Conservation (phyloP, 768 basidiomycete species). For the Punctularia strigosozonata region DNA sequence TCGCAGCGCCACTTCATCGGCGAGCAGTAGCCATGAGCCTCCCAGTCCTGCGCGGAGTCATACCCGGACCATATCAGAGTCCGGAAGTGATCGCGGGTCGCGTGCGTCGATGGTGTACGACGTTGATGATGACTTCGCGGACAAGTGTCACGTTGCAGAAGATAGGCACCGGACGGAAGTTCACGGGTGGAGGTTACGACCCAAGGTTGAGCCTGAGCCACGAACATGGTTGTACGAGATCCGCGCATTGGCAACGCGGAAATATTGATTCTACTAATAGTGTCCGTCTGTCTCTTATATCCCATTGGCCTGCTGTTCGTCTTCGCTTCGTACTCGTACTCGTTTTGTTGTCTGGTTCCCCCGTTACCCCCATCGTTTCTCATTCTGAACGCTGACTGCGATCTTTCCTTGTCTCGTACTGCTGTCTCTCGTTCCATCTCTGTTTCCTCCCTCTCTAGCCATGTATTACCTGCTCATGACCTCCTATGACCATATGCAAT, state of each 20-base stretch:
- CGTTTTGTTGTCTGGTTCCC: constrained; percentile 4
- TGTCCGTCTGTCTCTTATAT: constrained; percentile 3
- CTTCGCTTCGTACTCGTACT: constrained; percentile 5
- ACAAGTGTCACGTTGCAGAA: constrained; percentile 65
- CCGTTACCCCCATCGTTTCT: constrained; percentile 7
- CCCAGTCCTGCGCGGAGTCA: constrained; percentile 51
- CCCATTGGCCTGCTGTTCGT: constrained; percentile 5
- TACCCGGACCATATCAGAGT: constrained; percentile 59
- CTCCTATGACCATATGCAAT: background rate
- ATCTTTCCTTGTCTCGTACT: background rate
- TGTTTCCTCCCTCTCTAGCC: background rate
- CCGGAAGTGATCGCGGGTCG: constrained; percentile 70
- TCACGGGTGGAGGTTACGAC: constrained; percentile 54
- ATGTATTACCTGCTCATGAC: background rate
- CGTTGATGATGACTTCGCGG: constrained; percentile 63
- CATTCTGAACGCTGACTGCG: background rate
- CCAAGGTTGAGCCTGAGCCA: constrained; percentile 33
- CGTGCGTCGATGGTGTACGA: constrained; percentile 71
- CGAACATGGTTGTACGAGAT: constrained; percentile 70
- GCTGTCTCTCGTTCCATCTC: background rate
- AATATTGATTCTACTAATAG: constrained; percentile 38
- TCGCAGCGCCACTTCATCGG: constrained; percentile 20
- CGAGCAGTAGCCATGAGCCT: constrained; percentile 24
- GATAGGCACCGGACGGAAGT: constrained; percentile 76
- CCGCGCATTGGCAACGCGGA: constrained; percentile 74